Conservation (phyloP, 2,329 filamentous ascomycete genomes). For the Didymella glomerata region DNA sequence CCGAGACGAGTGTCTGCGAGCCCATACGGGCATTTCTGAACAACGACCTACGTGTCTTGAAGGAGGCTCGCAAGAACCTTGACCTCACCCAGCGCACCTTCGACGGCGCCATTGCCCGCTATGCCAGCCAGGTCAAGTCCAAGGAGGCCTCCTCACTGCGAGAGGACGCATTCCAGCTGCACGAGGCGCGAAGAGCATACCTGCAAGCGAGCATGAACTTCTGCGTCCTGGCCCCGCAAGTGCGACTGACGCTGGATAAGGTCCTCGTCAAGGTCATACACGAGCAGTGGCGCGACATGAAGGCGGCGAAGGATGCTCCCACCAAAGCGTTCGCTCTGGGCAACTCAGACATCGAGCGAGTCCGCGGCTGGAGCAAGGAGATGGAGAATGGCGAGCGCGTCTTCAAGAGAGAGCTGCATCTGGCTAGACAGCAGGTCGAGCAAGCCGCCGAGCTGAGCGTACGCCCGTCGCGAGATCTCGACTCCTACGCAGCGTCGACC, state of each 20-base stretch:
- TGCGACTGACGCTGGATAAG: constrained; percentile 84
- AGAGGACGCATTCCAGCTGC: constrained; percentile 94
- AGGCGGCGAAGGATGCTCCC: constrained; percentile 71
- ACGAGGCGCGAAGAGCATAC: constrained; percentile 90
- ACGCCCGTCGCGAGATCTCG: constrained; percentile 88
- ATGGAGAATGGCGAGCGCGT: constrained; percentile 89
- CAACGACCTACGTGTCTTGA: constrained; percentile 84
- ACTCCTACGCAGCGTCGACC: constrained; percentile 89
- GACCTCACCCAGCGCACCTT: constrained; percentile 85
- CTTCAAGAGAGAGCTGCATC: constrained; percentile 82
- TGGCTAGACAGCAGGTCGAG: constrained; percentile 82
- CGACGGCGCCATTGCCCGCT: constrained; percentile 81
- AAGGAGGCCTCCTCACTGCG: constrained; percentile 91
- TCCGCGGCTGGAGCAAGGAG: constrained; percentile 91
- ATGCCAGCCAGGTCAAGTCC: constrained; percentile 84
- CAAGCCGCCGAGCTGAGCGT: constrained; percentile 74
- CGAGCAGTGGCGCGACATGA: constrained; percentile 90
- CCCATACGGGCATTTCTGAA: constrained; percentile 81
- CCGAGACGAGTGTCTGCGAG: constrained; percentile 79
- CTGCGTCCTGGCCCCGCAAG: constrained; percentile 84
- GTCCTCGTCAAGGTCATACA: constrained; percentile 83
- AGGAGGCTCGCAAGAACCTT: constrained; percentile 78
- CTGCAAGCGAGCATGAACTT: constrained; percentile 94
- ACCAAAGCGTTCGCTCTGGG: constrained; percentile 70
- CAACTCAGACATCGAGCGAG: constrained; percentile 84